Evolutionary conservation across 768 basidiomycete genomes (phyloP).

Genomic region (Auriculariales sp.): DNA sequence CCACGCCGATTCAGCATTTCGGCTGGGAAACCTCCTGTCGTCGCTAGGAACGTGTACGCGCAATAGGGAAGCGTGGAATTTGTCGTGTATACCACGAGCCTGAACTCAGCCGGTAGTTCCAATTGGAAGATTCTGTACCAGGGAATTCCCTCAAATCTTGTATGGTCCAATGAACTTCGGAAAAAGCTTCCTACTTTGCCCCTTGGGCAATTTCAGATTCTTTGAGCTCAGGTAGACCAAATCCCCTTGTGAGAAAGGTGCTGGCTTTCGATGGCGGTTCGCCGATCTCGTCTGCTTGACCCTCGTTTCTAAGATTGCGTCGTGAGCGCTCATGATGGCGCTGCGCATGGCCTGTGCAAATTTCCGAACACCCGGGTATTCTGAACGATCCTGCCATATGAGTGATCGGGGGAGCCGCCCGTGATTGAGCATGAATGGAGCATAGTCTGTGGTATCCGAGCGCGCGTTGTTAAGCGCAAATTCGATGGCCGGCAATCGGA

Average conservation of each 20-base stretch:
- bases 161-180: slow-evolving; percentile 17
- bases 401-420: slow-evolving; percentile 7
- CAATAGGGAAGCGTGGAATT: slow-evolving; percentile 10
- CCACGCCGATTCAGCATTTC: slow-evolving; percentile 8
- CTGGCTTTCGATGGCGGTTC: slow-evolving; percentile 11
- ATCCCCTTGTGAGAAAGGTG: slow-evolving; percentile 14
- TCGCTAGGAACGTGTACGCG: slow-evolving; percentile 14
- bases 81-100: slow-evolving; percentile 6
- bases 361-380: slow-evolving; percentile 15
- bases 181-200: slow-evolving; percentile 13
- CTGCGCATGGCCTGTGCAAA: slow-evolving; percentile 16
- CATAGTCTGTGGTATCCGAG: slow-evolving; percentile 8
- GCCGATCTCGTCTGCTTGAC: slow-evolving; percentile 20
- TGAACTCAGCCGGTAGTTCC: slow-evolving; percentile 8
- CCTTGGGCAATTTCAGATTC: slow-evolving; percentile 16
- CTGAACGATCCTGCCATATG: slow-evolving; percentile 1
- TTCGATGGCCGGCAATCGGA: slow-evolving; percentile 8
- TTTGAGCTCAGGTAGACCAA: slow-evolving; percentile 15
- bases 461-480: slow-evolving; percentile 11
- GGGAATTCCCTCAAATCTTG: slow-evolving; percentile 4
- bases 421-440: slow-evolving; percentile 11
- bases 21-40: slow-evolving; percentile 13
- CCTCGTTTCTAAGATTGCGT: slow-evolving; percentile 15
- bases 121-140: neutral
- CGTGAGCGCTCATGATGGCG: slow-evolving; percentile 18